These are phyloP conservation scores for Penicillium crustosum DNA, from an alignment of 2,329 filamentous ascomycete genomes.

Conservation along the genomic window DNA sequence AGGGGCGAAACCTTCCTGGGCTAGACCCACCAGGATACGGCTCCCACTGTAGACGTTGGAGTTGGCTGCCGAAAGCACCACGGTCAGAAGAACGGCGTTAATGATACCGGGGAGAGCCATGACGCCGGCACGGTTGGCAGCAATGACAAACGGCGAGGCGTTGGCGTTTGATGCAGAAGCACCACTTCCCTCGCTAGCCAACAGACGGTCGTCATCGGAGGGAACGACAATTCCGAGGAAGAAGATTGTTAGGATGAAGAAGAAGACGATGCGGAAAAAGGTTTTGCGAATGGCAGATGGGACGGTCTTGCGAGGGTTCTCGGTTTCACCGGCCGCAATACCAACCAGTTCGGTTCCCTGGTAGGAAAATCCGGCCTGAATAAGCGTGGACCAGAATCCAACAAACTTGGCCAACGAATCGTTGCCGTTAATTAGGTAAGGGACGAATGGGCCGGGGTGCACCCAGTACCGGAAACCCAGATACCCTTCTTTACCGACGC, in stretches of 20 bases:
- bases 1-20: slow-evolving; percentile 47
- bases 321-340: slow-evolving; percentile 72
- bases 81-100: slow-evolving; percentile 43
- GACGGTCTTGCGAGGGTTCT: slow-evolving; percentile 69
- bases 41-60: slow-evolving; percentile 52
- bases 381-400: slow-evolving; percentile 56
- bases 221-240: slow-evolving; percentile 72
- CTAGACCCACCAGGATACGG: slow-evolving; percentile 67
- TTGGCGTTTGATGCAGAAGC: slow-evolving; percentile 26
- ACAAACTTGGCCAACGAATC: slow-evolving; percentile 63
- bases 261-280: slow-evolving; percentile 69
- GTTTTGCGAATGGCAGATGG: slow-evolving; percentile 71
- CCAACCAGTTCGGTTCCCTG: slow-evolving; percentile 71
- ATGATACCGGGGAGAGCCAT: slow-evolving; percentile 38
- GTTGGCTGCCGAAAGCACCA: slow-evolving; percentile 44
- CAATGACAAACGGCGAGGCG: slow-evolving; percentile 45
- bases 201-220: slow-evolving; percentile 56
- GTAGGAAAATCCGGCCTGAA: slow-evolving; percentile 43
- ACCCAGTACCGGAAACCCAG: slow-evolving; percentile 73
- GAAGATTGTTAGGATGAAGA: slow-evolving; percentile 51
- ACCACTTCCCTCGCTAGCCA: slow-evolving; percentile 34
- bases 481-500: slow-evolving; percentile 67
- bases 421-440: slow-evolving; percentile 58
- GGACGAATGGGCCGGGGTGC: slow-evolving; percentile 66
- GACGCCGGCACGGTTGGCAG: slow-evolving; percentile 37